Conservation (phyloP, 2,329 filamentous ascomycete species). For the Clonostachys sp. region DNA sequence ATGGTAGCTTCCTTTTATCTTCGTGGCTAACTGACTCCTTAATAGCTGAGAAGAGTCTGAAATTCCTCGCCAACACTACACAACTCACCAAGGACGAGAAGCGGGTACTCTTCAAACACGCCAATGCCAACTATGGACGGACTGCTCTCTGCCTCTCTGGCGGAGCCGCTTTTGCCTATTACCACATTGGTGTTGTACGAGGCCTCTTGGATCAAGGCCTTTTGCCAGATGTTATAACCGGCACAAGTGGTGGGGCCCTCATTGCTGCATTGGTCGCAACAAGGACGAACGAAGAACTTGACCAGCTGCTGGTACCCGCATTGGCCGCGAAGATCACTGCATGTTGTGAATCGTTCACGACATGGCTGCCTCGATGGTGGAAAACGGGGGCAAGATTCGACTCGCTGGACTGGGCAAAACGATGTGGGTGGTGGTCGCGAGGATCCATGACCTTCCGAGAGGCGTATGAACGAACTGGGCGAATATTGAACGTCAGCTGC, state of each 20-base stretch:
- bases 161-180: slow-evolving; percentile 92
- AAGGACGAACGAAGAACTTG: slow-evolving; percentile 86
- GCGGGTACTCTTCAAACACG: slow-evolving; percentile 76
- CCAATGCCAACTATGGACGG: slow-evolving; percentile 86
- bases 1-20: not conserved
- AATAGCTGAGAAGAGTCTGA: slow-evolving; percentile 59
- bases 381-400: slow-evolving; percentile 91
- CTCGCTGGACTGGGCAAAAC: slow-evolving; percentile 82
- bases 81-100: slow-evolving; percentile 71
- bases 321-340: slow-evolving; percentile 82
- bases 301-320: slow-evolving; percentile 77
- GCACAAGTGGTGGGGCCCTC: slow-evolving; percentile 89
- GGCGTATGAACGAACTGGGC: slow-evolving; percentile 88
- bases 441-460: slow-evolving; percentile 93
- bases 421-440: slow-evolving; percentile 83
- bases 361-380: slow-evolving; percentile 85
- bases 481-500: slow-evolving; percentile 93
- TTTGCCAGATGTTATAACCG: slow-evolving; percentile 90
- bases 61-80: slow-evolving; percentile 63
- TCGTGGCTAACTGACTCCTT: not conserved
- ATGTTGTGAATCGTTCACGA: slow-evolving; percentile 71
- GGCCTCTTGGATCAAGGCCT: slow-evolving; percentile 82
- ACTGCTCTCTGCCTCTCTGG: slow-evolving; percentile 92
- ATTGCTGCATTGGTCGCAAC: slow-evolving; percentile 85
- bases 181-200: slow-evolving; percentile 90